These are phyloP conservation scores for Bassia scoparia DNA, from an alignment of 148 eudicot genomes.

Conservation along the genomic window DNA sequence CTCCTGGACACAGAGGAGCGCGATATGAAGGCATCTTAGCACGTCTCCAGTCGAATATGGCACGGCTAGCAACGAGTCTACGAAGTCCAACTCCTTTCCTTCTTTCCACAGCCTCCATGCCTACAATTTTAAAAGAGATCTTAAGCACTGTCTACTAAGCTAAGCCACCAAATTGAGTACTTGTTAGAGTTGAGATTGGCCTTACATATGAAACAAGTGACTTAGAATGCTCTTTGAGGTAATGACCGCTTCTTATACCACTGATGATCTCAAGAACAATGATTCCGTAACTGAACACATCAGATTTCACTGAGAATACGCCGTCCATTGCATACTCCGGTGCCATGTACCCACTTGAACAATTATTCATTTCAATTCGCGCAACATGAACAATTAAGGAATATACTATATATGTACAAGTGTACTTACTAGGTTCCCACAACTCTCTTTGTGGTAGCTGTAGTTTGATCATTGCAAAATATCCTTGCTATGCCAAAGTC, in stretches of 20 bases:
- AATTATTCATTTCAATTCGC: background rate
- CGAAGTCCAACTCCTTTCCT: conserved; percentile 23
- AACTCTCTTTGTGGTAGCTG: conserved; percentile 42
- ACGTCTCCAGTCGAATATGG: conserved; percentile 25
- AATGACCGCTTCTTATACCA: conserved; percentile 24
- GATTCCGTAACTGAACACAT: conserved; percentile 34
- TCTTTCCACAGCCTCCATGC: conserved; percentile 31
- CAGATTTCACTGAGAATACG: conserved; percentile 27
- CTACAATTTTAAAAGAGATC: no score
- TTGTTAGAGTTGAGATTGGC: background rate
- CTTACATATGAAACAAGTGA: background rate
- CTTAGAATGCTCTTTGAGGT: background rate
- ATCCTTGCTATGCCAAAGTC: conserved; percentile 65
- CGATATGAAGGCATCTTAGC: conserved; percentile 30
- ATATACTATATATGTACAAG: background rate
- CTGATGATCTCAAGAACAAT: conserved; percentile 30
- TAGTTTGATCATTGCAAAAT: conserved; percentile 48
- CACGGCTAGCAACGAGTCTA: conserved; percentile 31
- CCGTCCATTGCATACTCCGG: conserved; percentile 32
- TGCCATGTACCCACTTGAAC: conserved; percentile 29
- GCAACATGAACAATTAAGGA: no score
- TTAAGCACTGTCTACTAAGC: no score
- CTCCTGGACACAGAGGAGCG: conserved; percentile 31
- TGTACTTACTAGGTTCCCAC: conserved; percentile 16
- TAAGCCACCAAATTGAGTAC: background rate